phyloP scores from a whole-genome alignment of 371 early-diverging fungal genomes.

The Rhizopus delemar region DNA sequence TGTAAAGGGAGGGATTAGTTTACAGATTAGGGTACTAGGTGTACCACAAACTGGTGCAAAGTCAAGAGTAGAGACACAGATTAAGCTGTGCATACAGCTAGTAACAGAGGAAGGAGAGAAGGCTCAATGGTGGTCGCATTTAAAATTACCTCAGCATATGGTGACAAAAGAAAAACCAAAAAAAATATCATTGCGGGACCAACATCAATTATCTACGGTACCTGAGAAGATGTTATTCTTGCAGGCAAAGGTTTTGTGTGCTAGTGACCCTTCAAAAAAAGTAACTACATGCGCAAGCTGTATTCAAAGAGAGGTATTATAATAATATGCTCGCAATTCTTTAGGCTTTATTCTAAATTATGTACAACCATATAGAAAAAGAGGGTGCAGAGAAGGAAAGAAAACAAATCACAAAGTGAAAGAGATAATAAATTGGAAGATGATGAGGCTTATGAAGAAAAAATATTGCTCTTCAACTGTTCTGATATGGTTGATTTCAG shows the following conservation, averaged over 20 bases:
- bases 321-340: background rate
- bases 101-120: slow-evolving; percentile 79
- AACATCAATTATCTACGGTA: slow-evolving; percentile 8
- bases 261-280: slow-evolving; percentile 77
- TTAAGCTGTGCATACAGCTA: slow-evolving; percentile 85
- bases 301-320: slow-evolving; percentile 76
- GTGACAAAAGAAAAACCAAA: slow-evolving; percentile 75
- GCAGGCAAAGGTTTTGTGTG: slow-evolving; percentile 81
- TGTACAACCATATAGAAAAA: slow-evolving; percentile 34
- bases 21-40: slow-evolving; percentile 69
- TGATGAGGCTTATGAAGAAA: slow-evolving; percentile 65
- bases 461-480: slow-evolving; percentile 83
- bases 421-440: slow-evolving; percentile 35
- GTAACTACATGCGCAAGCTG: slow-evolving; percentile 86
- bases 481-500: slow-evolving; percentile 82
- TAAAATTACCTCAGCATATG: slow-evolving; percentile 82
- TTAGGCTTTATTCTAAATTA: background rate
- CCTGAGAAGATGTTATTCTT: slow-evolving; percentile 59
- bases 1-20: slow-evolving; percentile 6
- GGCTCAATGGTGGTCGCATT: slow-evolving; percentile 79
- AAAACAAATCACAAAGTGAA: slow-evolving; percentile 38
- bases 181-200: slow-evolving; percentile 13
- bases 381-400: slow-evolving; percentile 55
- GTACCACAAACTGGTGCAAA: slow-evolving; percentile 82
- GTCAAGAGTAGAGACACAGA: slow-evolving; percentile 93